Base-by-base conservation (phyloP, 2,329 filamentous ascomycete genomes). In the Fusarium brevicatenulatum region DNA sequence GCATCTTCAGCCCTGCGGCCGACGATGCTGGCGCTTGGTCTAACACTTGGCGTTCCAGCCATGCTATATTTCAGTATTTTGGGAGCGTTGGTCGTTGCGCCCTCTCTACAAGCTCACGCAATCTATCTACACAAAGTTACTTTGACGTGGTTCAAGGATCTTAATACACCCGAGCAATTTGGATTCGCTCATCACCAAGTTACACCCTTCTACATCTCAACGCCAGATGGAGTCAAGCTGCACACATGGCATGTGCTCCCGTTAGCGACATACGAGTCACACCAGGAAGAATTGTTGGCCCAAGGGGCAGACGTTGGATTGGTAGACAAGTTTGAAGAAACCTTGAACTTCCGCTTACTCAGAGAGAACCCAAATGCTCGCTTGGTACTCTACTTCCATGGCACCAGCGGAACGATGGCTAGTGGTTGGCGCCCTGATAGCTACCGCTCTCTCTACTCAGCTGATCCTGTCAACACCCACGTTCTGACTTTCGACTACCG, bases 221-320 rank as follows among this genome's bases (percentile, higher is more conserved):
- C 91, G 0, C 82, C 87, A 0, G 91, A 94, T 78, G 87, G 89
- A 44, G 89, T 92, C 78, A 88, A 83, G 2, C 81, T 94, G 7
- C 92, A 92, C 77, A 90, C 90, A 50, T 94, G 92, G 92, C 92
- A 94, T 79, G 84, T 94, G 36, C 82, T 94, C 43, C 92, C 92
- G 1, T 78, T 92, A 7, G 88, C 89, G 5, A 32, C 65, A 8
- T 76, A 70, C 28, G 57, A 72, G 46, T 43, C 43, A 60, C 84
- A 93, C 74, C 89, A 92, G 76, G 78, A 68, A 15, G 60, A 59
- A 4, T 23, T 78, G 13, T 83, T 80, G 81, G 85, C 7, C 12
- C 62, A 70, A 34, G 68, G 57, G 5, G 23, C 54, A 19, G 40
- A 60, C 10, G 56, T 36, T 28, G 70, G 62, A 10, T n/a, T 63